phyloP scores from a whole-genome alignment of 371 early-diverging fungal genomes.

The Nematocida minor region DNA sequence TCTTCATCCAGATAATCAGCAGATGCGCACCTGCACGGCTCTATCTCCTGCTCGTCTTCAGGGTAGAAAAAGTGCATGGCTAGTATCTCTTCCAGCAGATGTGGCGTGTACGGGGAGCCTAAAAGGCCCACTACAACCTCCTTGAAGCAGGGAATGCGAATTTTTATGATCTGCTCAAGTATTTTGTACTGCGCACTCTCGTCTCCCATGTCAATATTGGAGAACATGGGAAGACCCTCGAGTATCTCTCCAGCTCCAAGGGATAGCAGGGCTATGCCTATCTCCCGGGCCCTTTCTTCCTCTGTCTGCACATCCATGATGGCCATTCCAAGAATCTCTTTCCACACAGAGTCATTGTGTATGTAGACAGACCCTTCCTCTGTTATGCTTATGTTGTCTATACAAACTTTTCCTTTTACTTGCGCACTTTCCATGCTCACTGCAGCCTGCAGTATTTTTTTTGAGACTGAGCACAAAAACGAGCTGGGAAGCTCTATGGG shows the following conservation, averaged over 20 bases:
- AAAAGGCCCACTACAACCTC: slow-evolving; percentile 73
- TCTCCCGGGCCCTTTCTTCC: not conserved
- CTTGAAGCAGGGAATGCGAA: slow-evolving; percentile 70
- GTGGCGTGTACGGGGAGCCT: slow-evolving; percentile 70
- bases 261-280: slow-evolving; percentile 4
- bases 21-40: slow-evolving; percentile 10
- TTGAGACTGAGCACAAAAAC: slow-evolving; percentile 2
- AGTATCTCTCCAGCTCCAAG: slow-evolving; percentile 79
- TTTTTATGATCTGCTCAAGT: slow-evolving; percentile 70
- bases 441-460: not conserved
- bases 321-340: not conserved
- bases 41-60: slow-evolving; percentile 66
- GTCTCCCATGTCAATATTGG: slow-evolving; percentile 77
- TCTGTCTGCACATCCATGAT: not conserved
- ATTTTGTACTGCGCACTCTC: slow-evolving; percentile 76
- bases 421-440: not conserved
- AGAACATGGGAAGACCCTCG: slow-evolving; percentile 78
- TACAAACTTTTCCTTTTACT: not conserved
- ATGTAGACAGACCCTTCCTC: slow-evolving; percentile 1
- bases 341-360: slow-evolving; percentile 28
- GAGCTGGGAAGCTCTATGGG: not conserved
- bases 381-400: slow-evolving; percentile 1
- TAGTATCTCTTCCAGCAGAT: slow-evolving; percentile 71
- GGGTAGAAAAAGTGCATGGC: slow-evolving; percentile 74
- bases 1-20: not conserved